Percentiles rank a stretch among this genome's conserved stretches.
These are phyloP conservation scores for Diplocarpon rosae DNA, from an alignment of 2,329 filamentous ascomycete genomes.

Conservation along the genomic window DNA sequence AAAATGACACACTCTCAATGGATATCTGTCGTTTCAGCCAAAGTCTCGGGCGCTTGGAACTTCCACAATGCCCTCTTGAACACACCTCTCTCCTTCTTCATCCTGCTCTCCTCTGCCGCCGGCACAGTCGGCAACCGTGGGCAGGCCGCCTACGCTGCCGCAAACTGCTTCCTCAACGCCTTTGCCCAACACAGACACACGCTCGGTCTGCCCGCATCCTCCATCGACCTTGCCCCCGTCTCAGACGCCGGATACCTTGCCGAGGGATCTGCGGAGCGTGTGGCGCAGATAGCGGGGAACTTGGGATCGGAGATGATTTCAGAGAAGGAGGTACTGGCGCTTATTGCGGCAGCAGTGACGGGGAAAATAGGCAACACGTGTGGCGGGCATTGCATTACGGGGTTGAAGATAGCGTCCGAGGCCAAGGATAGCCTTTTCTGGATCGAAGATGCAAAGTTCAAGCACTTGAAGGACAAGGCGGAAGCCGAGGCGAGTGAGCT, in stretches of 20 bases:
- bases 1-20: slow-evolving; percentile 28
- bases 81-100: slow-evolving; percentile 28
- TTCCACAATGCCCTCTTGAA: slow-evolving; percentile 15
- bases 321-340: slow-evolving; percentile 16
- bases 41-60: slow-evolving; percentile 24
- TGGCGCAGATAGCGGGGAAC: slow-evolving; percentile 8
- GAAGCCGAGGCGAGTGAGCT: neutral
- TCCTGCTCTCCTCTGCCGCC: slow-evolving; percentile 15
- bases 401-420: slow-evolving; percentile 10
- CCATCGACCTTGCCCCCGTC: slow-evolving; percentile 18
- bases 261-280: slow-evolving; percentile 2
- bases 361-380: slow-evolving; percentile 9
- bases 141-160: slow-evolving; percentile 26
- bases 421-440: slow-evolving; percentile 19
- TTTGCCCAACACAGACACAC: slow-evolving; percentile 16
- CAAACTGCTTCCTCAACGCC: slow-evolving; percentile 26
- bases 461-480: slow-evolving; percentile 9
- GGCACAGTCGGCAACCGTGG: slow-evolving; percentile 21
- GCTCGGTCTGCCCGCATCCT: slow-evolving; percentile 14
- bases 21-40: slow-evolving; percentile 26
- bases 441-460: slow-evolving; percentile 19
- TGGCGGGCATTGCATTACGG: slow-evolving; percentile 19
- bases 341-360: slow-evolving; percentile 24
- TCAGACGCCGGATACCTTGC: slow-evolving; percentile 22
- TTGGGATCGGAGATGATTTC: slow-evolving; percentile 13